Evolutionary conservation across 164 flowering plant species (phyloP).

Genomic region (Piper longum): DNA sequence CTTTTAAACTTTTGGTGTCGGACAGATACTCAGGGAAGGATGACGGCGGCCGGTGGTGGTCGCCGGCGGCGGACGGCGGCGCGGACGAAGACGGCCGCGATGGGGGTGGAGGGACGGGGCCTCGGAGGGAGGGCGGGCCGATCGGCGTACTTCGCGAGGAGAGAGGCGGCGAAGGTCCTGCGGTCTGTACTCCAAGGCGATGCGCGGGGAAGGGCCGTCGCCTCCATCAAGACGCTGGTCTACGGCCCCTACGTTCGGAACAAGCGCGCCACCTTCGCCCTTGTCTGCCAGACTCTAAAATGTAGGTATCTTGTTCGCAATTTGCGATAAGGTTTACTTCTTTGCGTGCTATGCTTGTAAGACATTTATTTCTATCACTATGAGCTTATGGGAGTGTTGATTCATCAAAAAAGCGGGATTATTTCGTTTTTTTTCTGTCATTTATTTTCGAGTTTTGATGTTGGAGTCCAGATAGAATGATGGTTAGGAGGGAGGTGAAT

Average conservation of each 20-base stretch:
- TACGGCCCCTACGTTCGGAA: constrained; percentile 61
- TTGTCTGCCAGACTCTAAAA: constrained; percentile 85
- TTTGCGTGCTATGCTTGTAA: no score
- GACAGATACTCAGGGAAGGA: background rate
- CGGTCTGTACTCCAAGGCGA: constrained; percentile 58
- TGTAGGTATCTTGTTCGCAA: constrained; percentile 14
- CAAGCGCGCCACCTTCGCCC: constrained; percentile 78
- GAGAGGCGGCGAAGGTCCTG: constrained; percentile 84
- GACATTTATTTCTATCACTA: background rate
- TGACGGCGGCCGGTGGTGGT: constrained; percentile 1
- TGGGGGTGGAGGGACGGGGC: background rate
- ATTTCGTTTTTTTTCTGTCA: background rate
- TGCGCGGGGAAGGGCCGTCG: constrained; percentile 61
- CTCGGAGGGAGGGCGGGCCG: constrained; percentile 34
- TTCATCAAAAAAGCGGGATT: background rate
- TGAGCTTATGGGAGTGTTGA: background rate
- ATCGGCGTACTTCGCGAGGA: constrained; percentile 72
- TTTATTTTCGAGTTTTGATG: background rate
- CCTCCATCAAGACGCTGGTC: constrained; percentile 79
- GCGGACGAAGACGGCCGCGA: background rate
- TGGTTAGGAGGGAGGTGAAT: background rate
- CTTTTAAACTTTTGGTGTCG: no score
- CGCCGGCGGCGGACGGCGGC: background rate
- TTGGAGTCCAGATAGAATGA: background rate
- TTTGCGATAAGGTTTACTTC: background rate